These are phyloP conservation scores for Boehmeria nivea DNA, from an alignment of 306 rosid genomes.

Conservation along the genomic window DNA sequence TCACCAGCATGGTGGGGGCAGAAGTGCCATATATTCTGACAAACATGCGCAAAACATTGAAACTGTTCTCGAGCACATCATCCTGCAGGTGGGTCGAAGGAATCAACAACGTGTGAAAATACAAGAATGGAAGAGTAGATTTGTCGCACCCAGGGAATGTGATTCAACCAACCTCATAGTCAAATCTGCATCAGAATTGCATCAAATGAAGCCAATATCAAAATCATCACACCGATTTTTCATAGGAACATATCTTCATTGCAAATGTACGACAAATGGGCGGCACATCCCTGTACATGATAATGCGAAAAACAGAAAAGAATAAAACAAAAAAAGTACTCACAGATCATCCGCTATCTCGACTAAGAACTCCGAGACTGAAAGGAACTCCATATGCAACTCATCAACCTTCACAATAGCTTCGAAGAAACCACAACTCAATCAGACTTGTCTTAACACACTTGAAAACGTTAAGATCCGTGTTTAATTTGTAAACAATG, in stretches of 20 bases:
- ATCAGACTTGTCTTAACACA: slow-evolving; percentile 1
- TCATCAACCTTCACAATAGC: slow-evolving; percentile 59
- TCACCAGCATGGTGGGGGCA: slow-evolving; percentile 76
- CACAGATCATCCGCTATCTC: slow-evolving; percentile 92
- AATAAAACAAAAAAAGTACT: slow-evolving; percentile 25
- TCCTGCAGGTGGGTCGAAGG: slow-evolving; percentile 45
- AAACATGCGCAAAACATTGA: slow-evolving; percentile 86
- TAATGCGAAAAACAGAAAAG: neutral
- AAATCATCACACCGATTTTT: slow-evolving; percentile 23
- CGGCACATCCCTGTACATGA: neutral
- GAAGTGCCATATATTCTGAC: slow-evolving; percentile 66
- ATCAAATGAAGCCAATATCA: slow-evolving; percentile 28
- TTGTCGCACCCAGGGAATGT: neutral
- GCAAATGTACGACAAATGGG: neutral
- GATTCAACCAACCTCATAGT: slow-evolving; percentile 69
- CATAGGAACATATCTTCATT: slow-evolving; percentile 7
- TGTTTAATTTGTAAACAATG: neutral
- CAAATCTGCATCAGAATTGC: slow-evolving; percentile 59
- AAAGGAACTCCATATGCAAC: slow-evolving; percentile 88
- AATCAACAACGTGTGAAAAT: neutral
- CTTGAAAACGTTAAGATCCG: too few relatives aligned
- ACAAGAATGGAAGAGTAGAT: neutral
- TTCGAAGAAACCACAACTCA: slow-evolving; percentile 35
- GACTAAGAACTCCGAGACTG: slow-evolving; percentile 79
- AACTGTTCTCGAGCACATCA: slow-evolving; percentile 81